These are phyloP conservation scores for Dichotomopilus funicola DNA, from an alignment of 2,329 filamentous ascomycete species.

Conservation along the genomic window DNA sequence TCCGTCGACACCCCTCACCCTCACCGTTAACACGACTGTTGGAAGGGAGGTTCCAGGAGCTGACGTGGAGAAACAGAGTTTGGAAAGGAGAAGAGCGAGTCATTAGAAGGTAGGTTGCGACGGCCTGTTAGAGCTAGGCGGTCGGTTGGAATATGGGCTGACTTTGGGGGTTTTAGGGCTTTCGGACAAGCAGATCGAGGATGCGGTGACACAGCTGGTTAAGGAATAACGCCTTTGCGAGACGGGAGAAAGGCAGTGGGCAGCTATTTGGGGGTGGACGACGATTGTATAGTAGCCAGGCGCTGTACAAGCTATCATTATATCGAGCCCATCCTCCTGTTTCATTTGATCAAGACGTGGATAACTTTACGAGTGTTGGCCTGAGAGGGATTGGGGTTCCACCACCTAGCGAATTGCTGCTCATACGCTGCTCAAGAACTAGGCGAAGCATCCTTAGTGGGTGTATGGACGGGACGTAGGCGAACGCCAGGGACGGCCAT, in stretches of 20 bases:
- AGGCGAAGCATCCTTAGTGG: too few species aligned
- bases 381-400: too few species aligned
- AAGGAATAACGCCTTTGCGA: conserved; percentile 31
- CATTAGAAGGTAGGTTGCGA: conserved; percentile 41
- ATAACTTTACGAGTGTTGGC: too few species aligned
- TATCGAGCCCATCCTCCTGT: background rate
- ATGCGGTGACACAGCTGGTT: conserved; percentile 49
- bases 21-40: too few species aligned
- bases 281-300: conserved; percentile 16
- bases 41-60: too few species aligned
- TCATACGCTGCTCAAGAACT: too few species aligned
- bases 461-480: too few species aligned
- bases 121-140: background rate
- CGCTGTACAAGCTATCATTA: conserved; percentile 8
- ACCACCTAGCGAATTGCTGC: too few species aligned
- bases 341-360: background rate
- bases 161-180: conserved; percentile 34
- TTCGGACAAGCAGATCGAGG: conserved; percentile 56
- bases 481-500: too few species aligned
- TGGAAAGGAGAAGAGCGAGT: conserved; percentile 51
- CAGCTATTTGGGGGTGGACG: background rate
- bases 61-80: conserved; percentile 35
- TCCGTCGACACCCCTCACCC: conserved; percentile 36
- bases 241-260: background rate
- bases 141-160: conserved; percentile 4